Evolutionary conservation across 495 filamentous ascomycete species (phyloP).

Genomic region (Cairneyella variabilis): DNA sequence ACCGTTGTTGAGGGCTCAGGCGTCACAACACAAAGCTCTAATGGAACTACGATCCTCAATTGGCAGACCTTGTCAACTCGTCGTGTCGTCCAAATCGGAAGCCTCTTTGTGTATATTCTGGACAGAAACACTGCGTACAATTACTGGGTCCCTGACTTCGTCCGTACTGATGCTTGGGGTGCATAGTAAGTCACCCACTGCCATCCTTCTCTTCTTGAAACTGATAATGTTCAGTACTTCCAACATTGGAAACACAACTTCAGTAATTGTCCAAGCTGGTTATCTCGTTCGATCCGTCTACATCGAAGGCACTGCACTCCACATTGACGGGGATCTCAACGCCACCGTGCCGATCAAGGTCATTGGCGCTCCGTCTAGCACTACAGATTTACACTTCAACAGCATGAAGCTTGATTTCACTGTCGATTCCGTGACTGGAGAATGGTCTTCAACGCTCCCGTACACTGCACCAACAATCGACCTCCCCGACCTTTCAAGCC

Average conservation of each 20-base stretch:
- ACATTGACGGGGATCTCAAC: slow-evolving; percentile 70
- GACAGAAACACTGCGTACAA: slow-evolving; percentile 73
- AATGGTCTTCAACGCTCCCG: slow-evolving; percentile 47
- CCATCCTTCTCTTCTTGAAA: not conserved
- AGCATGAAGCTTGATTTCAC: slow-evolving; percentile 36
- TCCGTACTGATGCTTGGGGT: slow-evolving; percentile 34
- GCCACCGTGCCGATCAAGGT: slow-evolving; percentile 59
- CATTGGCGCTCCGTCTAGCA: slow-evolving; percentile 49
- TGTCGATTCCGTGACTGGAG: slow-evolving; percentile 43
- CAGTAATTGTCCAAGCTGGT: slow-evolving; percentile 65
- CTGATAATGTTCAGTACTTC: slow-evolving; percentile 15
- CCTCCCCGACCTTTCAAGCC: slow-evolving; percentile 49
- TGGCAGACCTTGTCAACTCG: slow-evolving; percentile 49
- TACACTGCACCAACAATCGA: slow-evolving; percentile 49
- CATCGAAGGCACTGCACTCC: slow-evolving; percentile 44
- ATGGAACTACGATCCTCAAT: slow-evolving; percentile 49
- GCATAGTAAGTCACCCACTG: slow-evolving; percentile 24
- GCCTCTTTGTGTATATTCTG: slow-evolving; percentile 53
- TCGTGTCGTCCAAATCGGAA: slow-evolving; percentile 51
- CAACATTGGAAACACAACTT: slow-evolving; percentile 36
- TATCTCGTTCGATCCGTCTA: slow-evolving; percentile 69
- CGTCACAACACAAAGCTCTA: slow-evolving; percentile 35
- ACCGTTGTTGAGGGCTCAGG: slow-evolving; percentile 49
- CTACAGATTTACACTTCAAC: slow-evolving; percentile 59
- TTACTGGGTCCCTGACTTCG: slow-evolving; percentile 64